These are phyloP conservation scores for Asterochloris sp. DNA, from an alignment of 139 green algal species.

Conservation along the genomic window DNA sequence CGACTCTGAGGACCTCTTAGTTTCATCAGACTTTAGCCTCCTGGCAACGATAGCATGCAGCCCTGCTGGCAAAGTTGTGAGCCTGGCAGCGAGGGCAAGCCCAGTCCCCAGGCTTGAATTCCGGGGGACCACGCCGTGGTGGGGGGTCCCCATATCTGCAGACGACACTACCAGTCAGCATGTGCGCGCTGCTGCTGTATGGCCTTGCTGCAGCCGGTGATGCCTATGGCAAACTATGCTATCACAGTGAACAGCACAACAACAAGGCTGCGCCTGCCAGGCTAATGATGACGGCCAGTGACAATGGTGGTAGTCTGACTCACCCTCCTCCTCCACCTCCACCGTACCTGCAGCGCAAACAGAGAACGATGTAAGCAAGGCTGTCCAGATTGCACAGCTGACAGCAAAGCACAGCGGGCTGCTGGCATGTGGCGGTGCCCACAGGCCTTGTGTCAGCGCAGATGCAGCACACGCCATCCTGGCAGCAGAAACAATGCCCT, in stretches of 20 bases:
- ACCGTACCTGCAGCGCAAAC: not conserved
- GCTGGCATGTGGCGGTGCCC: too few relatives aligned
- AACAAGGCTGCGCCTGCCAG: not conserved
- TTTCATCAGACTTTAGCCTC: slow-evolving; percentile 9
- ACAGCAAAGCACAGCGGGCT: not conserved
- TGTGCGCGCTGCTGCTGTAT: too few relatives aligned
- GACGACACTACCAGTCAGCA: not conserved
- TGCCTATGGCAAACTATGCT: not conserved
- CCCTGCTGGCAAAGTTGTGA: slow-evolving; percentile 45
- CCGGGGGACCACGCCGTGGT: not conserved
- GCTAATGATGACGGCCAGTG: not conserved
- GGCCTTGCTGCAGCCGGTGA: not conserved
- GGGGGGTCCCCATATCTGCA: too few relatives aligned
- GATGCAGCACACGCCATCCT: too few relatives aligned
- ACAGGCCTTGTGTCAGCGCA: too few relatives aligned
- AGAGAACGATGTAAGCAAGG: not conserved
- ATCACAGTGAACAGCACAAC: too few relatives aligned
- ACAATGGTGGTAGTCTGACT: not conserved
- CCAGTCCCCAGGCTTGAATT: slow-evolving; percentile 36
- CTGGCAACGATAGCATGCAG: slow-evolving; percentile 38
- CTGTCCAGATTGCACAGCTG: not conserved
- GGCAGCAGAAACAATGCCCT: too few relatives aligned
- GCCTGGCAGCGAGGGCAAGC: slow-evolving; percentile 31
- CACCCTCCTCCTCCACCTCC: not conserved
- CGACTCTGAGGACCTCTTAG: too few relatives aligned